These are phyloP conservation scores for Phytopythium delawarense DNA, from an alignment of 352 stramenopile species.

Conservation along the genomic window DNA sequence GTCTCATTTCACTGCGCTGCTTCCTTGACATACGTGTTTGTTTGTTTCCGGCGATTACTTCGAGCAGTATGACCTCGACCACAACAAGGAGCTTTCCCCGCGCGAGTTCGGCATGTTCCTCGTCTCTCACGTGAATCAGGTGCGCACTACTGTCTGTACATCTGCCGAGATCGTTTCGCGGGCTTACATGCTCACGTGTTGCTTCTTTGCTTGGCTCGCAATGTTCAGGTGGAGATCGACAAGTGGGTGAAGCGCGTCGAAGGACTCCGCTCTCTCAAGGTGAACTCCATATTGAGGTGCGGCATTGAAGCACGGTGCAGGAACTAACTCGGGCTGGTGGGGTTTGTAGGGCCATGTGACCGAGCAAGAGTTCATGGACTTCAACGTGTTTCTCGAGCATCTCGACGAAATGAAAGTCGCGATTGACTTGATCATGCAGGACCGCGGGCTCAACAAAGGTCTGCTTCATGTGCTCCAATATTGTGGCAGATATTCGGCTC, in stretches of 20 bases:
- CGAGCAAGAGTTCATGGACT: constrained; percentile 84
- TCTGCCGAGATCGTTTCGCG: background rate
- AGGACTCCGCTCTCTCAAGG: constrained; percentile 48
- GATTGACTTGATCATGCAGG: constrained; percentile 80
- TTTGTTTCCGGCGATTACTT: constrained; percentile 70
- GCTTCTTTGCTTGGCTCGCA: background rate
- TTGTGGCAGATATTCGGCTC: background rate
- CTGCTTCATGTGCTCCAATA: too few relatives aligned
- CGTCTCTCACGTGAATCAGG: constrained; percentile 81
- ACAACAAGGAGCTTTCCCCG: constrained; percentile 72
- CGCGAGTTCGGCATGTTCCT: constrained; percentile 87
- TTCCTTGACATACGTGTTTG: constrained; percentile 52
- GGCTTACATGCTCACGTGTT: background rate
- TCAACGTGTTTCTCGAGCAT: constrained; percentile 76
- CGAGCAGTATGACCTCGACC: constrained; percentile 86
- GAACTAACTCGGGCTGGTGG: background rate
- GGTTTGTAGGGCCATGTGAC: constrained; percentile 50
- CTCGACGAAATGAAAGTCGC: constrained; percentile 83
- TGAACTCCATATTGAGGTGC: constrained; percentile 6
- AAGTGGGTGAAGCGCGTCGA: constrained; percentile 82
- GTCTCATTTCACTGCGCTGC: background rate
- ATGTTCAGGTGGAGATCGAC: constrained; percentile 54
- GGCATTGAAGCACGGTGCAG: background rate
- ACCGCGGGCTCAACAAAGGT: constrained; percentile 82
- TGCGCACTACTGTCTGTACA: constrained; percentile 10